These are phyloP conservation scores for Myrica gale DNA, from an alignment of 306 rosid species.

Conservation along the genomic window DNA sequence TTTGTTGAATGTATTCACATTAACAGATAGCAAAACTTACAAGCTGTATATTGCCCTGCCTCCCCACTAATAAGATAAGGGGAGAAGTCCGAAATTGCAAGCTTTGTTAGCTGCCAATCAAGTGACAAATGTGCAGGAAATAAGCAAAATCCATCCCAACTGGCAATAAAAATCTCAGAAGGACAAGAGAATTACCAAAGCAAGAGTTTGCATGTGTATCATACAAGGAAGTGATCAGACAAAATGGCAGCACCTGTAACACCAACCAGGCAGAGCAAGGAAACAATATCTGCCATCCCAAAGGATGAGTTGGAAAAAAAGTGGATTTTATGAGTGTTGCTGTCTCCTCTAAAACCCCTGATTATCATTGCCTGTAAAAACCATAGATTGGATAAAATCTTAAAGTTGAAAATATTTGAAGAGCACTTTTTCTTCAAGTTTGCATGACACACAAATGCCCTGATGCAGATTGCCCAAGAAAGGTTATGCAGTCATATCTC, in stretches of 20 bases:
- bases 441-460: neutral
- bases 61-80: constrained; percentile 1
- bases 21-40: neutral
- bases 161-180: neutral
- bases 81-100: neutral
- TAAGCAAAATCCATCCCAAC: neutral
- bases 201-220: constrained; percentile 17
- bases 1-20: neutral
- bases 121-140: neutral
- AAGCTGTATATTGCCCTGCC: neutral
- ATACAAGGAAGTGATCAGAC: constrained; percentile 66
- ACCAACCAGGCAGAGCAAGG: constrained; percentile 55
- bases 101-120: constrained; percentile 5
- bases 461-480: constrained; percentile 16
- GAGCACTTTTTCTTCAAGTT: neutral
- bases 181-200: constrained; percentile 19
- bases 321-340: constrained; percentile 65
- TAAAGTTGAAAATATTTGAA: constrained; percentile 19
- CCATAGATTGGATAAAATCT: constrained; percentile 1
- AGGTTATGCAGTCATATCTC: neutral
- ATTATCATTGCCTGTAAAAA: constrained; percentile 87
- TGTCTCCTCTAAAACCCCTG: constrained; percentile 89
- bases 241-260: constrained; percentile 59
- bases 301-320: constrained; percentile 70
- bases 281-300: constrained; percentile 54